These are phyloP conservation scores for Candida dubliniensis DNA, from an alignment of 1,139 yeast genomes.

Conservation along the genomic window DNA sequence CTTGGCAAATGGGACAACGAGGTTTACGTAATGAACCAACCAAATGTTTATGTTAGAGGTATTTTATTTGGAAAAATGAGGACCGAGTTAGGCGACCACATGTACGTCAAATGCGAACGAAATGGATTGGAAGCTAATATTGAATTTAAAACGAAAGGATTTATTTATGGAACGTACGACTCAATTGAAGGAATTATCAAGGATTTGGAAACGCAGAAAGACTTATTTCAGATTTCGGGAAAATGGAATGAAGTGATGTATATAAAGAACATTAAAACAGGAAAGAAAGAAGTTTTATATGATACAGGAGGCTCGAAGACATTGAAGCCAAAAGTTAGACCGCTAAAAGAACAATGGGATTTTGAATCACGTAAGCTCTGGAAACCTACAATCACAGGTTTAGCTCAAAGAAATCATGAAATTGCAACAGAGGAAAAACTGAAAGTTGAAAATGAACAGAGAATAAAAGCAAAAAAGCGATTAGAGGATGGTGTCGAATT, in stretches of 20 bases:
- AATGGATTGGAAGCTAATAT: slow-evolving; percentile 71
- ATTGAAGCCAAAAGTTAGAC: slow-evolving; percentile 68
- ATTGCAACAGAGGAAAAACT: slow-evolving; percentile 86
- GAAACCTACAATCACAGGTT: slow-evolving; percentile 77
- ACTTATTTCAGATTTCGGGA: slow-evolving; percentile 69
- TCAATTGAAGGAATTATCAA: slow-evolving; percentile 77
- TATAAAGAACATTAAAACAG: slow-evolving; percentile 55
- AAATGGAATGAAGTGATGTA: slow-evolving; percentile 92
- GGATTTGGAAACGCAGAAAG: slow-evolving; percentile 52
- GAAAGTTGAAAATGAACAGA: slow-evolving; percentile 80
- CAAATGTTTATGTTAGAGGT: slow-evolving; percentile 95
- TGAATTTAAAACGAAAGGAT: slow-evolving; percentile 94
- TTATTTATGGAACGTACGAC: slow-evolving; percentile 88
- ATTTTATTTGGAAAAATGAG: slow-evolving; percentile 86
- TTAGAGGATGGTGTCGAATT: slow-evolving; percentile 76
- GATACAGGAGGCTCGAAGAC: slow-evolving; percentile 61
- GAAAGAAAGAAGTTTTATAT: slow-evolving; percentile 53
- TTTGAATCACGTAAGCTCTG: slow-evolving; percentile 82
- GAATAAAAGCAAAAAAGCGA: slow-evolving; percentile 70
- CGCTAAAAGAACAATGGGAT: slow-evolving; percentile 73
- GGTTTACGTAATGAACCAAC: slow-evolving; percentile 80
- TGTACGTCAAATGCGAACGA: slow-evolving; percentile 69
- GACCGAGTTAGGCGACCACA: slow-evolving; percentile 90
- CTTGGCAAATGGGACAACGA: slow-evolving; percentile 67
- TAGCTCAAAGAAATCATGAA: slow-evolving; percentile 72